Conservation (phyloP, 345 rosid species). For the Geranium rotundifolium region DNA sequence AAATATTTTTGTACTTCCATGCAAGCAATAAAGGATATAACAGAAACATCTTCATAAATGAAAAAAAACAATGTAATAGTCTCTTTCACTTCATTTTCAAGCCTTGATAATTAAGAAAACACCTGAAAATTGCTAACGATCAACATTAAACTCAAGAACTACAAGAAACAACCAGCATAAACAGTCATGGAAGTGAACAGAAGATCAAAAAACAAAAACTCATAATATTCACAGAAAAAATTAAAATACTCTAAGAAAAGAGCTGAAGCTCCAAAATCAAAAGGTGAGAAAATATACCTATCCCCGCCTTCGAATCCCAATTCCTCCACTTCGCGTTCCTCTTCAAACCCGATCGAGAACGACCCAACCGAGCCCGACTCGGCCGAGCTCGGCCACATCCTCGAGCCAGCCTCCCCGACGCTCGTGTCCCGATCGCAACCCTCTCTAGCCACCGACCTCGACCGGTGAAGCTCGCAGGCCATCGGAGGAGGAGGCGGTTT, state of each 20-base stretch:
- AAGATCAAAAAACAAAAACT: no score
- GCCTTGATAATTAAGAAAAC: no score
- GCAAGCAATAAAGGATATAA: neutral
- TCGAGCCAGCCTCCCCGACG: conserved; percentile 15
- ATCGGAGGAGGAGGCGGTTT: conserved; percentile 32
- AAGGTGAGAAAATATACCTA: conserved; percentile 21
- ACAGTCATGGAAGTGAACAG: no score
- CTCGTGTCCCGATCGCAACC: neutral
- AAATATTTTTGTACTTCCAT: neutral
- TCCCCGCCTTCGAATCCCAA: conserved; percentile 21
- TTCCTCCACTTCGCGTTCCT: neutral
- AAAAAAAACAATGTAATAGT: no score
- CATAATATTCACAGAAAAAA: neutral
- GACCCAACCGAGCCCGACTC: neutral
- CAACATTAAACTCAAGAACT: no score
- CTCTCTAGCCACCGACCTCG: neutral
- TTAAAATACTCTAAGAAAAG: neutral
- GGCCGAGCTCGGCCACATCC: neutral
- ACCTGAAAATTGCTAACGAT: no score
- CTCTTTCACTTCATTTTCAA: no score
- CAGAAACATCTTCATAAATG: no score
- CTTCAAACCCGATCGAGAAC: no score
- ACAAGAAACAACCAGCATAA: no score
- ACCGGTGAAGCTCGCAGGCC: neutral
- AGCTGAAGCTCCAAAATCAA: no score